Conservation (phyloP, 202 grass and related monocot species). For the Dendrocalamus latiflorus region DNA sequence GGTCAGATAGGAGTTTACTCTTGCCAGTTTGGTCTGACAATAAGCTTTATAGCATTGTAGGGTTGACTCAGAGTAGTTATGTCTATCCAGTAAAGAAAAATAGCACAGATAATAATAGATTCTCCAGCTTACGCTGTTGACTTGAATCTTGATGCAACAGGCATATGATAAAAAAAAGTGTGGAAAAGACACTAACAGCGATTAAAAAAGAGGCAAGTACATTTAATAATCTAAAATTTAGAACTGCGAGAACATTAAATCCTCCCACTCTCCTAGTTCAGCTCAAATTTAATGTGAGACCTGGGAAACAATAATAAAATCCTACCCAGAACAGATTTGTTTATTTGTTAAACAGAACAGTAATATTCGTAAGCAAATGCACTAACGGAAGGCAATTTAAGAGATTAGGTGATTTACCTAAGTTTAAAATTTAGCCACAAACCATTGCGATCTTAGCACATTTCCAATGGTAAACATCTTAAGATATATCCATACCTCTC, state of each 20-base stretch:
- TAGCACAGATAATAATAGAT: not conserved
- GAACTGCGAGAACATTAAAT: not conserved
- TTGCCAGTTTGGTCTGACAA: conserved; percentile 19
- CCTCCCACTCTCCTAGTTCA: not conserved
- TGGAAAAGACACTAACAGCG: not conserved
- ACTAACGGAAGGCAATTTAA: not conserved
- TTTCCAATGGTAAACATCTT: no score
- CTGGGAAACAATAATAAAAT: not conserved
- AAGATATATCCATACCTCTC: no score
- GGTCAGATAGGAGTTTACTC: not conserved
- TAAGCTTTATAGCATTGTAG: not conserved
- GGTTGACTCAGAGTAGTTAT: conserved; percentile 5
- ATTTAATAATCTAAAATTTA: not conserved
- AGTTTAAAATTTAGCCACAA: not conserved
- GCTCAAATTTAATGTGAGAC: not conserved
- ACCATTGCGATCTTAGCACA: not conserved
- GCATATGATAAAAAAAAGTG: not conserved
- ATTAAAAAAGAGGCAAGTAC: not conserved
- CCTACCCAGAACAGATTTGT: not conserved
- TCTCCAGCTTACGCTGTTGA: not conserved
- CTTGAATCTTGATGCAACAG: not conserved
- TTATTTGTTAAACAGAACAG: not conserved
- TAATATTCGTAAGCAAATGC: not conserved
- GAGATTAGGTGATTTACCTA: not conserved
- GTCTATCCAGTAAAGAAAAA: not conserved